Conservation (phyloP, 2,329 filamentous ascomycete species). For the Scopulariopsis brevicaulis region DNA sequence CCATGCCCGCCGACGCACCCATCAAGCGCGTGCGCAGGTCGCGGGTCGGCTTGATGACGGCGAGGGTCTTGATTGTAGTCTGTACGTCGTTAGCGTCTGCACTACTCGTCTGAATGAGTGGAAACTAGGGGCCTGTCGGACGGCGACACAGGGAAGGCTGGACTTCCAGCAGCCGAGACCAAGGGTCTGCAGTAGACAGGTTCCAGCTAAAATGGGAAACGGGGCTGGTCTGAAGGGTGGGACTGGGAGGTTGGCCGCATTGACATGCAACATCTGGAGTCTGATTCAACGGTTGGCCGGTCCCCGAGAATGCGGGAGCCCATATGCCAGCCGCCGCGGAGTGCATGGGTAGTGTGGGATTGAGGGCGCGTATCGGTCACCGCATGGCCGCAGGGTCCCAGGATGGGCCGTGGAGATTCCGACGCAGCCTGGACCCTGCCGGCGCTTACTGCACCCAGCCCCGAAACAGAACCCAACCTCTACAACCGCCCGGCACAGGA, state of each 20-base stretch:
- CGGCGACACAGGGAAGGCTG: not conserved
- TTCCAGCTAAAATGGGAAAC: not conserved
- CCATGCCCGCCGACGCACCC: constrained; percentile 62
- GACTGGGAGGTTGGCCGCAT: not conserved
- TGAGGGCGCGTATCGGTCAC: not conserved
- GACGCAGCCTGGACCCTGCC: not conserved
- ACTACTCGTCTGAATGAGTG: not conserved
- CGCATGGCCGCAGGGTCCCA: not conserved
- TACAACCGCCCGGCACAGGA: not conserved
- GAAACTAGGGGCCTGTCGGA: not conserved
- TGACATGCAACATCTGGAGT: not conserved
- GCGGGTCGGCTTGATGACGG: constrained; percentile 62
- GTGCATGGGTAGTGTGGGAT: not conserved
- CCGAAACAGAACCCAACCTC: not conserved
- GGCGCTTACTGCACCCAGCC: constrained; percentile 2
- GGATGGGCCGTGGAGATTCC: constrained; percentile 2
- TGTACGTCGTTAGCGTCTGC: constrained; percentile 19
- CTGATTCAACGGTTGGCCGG: not conserved
- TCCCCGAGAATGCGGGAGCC: not conserved
- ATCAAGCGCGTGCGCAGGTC: constrained; percentile 74
- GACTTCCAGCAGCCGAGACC: not conserved
- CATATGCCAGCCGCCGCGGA: not conserved
- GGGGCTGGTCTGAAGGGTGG: not conserved
- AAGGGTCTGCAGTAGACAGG: not conserved
- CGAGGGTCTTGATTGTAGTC: constrained; percentile 56